These are phyloP conservation scores for Globisporangium orthogonon DNA, from an alignment of 352 stramenopile species.

Conservation along the genomic window DNA sequence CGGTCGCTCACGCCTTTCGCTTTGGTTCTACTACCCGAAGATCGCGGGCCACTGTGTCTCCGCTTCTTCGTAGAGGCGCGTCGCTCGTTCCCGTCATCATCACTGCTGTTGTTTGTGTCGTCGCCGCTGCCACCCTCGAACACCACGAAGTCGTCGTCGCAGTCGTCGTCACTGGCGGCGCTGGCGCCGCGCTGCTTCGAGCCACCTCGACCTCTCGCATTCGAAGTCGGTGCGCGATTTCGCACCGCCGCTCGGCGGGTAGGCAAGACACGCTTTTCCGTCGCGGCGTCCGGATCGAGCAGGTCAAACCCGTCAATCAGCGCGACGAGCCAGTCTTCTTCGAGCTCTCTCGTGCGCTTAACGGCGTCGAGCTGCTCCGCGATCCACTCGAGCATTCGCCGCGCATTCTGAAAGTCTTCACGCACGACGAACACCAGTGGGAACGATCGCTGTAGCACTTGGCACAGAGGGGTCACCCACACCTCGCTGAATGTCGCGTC, in stretches of 20 bases:
- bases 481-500: constrained; percentile 73
- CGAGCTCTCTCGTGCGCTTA: constrained; percentile 18
- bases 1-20: neutral
- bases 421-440: constrained; percentile 50
- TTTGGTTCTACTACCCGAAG: neutral
- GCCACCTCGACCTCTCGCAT: neutral
- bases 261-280: neutral
- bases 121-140: constrained; percentile 2
- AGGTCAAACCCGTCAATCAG: constrained; percentile 47
- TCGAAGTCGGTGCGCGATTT: neutral
- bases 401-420: constrained; percentile 45
- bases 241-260: neutral
- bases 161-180: neutral
- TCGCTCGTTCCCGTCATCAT: neutral
- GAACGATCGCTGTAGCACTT: constrained; percentile 65
- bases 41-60: no score
- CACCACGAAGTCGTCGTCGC: constrained; percentile 10
- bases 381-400: constrained; percentile 62
- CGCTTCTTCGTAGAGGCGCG: neutral
- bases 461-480: constrained; percentile 64
- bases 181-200: neutral
- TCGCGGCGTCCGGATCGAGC: constrained; percentile 4
- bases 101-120: neutral
- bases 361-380: constrained; percentile 44
- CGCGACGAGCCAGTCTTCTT: constrained; percentile 49